Conservation (phyloP, 2,329 filamentous ascomycete species). For the Beauveria bassiana region DNA sequence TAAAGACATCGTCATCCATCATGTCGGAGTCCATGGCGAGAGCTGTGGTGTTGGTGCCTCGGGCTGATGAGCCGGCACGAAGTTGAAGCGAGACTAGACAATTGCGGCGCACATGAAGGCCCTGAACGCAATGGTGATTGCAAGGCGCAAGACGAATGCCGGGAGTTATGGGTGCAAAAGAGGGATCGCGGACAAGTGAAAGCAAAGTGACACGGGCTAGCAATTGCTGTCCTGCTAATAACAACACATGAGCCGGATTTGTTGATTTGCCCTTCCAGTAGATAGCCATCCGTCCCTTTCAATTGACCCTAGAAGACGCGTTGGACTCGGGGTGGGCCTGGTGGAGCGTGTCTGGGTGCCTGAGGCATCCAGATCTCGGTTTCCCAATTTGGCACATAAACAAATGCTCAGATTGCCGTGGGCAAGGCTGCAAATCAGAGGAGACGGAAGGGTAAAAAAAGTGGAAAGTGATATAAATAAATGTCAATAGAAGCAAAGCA, state of each 20-base stretch:
- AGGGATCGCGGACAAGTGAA: neutral
- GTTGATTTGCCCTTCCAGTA: constrained; percentile 3
- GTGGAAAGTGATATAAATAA: neutral
- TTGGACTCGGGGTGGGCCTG: neutral
- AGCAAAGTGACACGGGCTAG: constrained; percentile 2
- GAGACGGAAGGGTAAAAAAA: neutral
- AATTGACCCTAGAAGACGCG: constrained; percentile 9
- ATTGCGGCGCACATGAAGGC: neutral
- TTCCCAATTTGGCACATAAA: neutral
- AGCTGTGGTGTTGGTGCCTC: neutral
- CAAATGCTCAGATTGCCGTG: neutral
- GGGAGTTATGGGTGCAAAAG: neutral
- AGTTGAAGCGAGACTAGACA: neutral
- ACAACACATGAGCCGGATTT: neutral
- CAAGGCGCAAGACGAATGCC: neutral
- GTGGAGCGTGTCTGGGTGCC: constrained; percentile 11
- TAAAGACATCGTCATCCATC: constrained; percentile 45
- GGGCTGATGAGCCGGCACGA: neutral
- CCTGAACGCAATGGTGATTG: neutral
- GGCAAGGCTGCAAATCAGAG: neutral
- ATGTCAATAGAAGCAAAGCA: neutral
- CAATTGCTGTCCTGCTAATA: neutral
- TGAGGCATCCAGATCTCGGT: constrained; percentile 6
- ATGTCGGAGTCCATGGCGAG: constrained; percentile 47
- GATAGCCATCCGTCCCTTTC: neutral